Base-by-base conservation (phyloP, 225 moss, liverwort and hornwort genomes). In the Bryoerythrophyllum caledonicum region DNA sequence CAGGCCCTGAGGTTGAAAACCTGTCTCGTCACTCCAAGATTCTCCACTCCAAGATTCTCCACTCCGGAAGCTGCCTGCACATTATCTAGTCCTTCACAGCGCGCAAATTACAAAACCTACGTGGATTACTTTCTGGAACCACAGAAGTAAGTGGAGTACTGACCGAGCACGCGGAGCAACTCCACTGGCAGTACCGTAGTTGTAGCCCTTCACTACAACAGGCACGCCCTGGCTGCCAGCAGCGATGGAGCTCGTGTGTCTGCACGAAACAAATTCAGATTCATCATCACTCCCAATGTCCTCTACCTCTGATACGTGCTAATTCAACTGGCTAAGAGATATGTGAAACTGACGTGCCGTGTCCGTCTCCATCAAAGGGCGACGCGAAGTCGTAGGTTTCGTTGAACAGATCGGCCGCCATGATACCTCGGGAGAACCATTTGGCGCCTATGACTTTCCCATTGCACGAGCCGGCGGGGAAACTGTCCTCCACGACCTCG, bases 131-230 rank as follows among this genome's bases (percentile, higher is more conserved):
- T n/a, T 23, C 40, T 25, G 53, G 19, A 12, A 53, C 35, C 40
- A 73, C 23, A 40, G 16, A 10, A 37, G 21, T 60, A 46, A 15
- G 3, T 48, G 3, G 32, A 34, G 68, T 14, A 4, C 15, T 67
- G 79, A 97, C 97, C 97, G 90, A 60, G 97, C 97, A 58, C 94
- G 88, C 2, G 97, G 97, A 82, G 97, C 97, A 86, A 99, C 83
- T 54, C 97, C 97, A 72, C 97, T 99, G 14, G 94, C 97, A 68
- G 81, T 89, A 57, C 97, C 97, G 63, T 94, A 99, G 80, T 82
- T 82, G 48, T 91, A 94, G 66, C 90, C 91, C 64, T 78, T 81
- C 25, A 94, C 93, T 14, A 89, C 76, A 38, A 99, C 94, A 38
- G 90, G 89, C 20, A 99, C 90, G 57, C 86, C 83, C 60, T 86